A percentile compares a stretch with the other conserved stretches of the same genome.
Evolutionary conservation across 768 basidiomycete species (phyloP).

Genomic region (Pisolithus albus): DNA sequence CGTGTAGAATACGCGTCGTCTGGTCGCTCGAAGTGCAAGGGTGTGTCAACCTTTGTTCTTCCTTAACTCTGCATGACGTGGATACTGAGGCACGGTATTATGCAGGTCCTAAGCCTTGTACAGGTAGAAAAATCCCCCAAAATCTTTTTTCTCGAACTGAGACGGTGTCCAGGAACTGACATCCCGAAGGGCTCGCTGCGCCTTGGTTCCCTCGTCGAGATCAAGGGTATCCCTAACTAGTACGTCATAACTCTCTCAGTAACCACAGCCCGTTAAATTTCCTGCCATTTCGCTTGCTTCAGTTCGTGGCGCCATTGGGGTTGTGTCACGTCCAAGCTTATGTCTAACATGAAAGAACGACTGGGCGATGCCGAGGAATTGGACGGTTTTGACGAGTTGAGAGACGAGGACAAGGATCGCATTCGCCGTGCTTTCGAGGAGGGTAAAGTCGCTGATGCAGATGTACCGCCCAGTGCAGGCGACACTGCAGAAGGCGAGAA

Average conservation of each 20-base stretch:
- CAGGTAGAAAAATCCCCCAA: slow-evolving; percentile 36
- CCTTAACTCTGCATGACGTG: slow-evolving; percentile 10
- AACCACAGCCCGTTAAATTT: not conserved
- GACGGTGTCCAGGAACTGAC: slow-evolving; percentile 45
- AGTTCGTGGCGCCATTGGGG: slow-evolving; percentile 92
- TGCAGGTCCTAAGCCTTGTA: slow-evolving; percentile 71
- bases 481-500: slow-evolving; percentile 47
- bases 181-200: slow-evolving; percentile 71
- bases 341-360: slow-evolving; percentile 62
- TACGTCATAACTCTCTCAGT: slow-evolving; percentile 27
- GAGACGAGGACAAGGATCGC: slow-evolving; percentile 61
- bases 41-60: slow-evolving; percentile 30
- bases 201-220: slow-evolving; percentile 67
- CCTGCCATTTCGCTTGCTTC: not conserved
- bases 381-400: slow-evolving; percentile 79
- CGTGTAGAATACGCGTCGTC: slow-evolving; percentile 71
- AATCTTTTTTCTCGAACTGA: slow-evolving; percentile 1
- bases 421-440: slow-evolving; percentile 67
- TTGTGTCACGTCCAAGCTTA: slow-evolving; percentile 63
- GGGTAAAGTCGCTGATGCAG: slow-evolving; percentile 76
- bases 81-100: slow-evolving; percentile 16
- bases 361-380: slow-evolving; percentile 58
- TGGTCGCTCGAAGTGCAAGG: slow-evolving; percentile 72
- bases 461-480: slow-evolving; percentile 68
- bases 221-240: slow-evolving; percentile 65